Evolutionary conservation across 2,329 filamentous ascomycete species (phyloP).

Genomic region (Cladophialophora bantiana): DNA sequence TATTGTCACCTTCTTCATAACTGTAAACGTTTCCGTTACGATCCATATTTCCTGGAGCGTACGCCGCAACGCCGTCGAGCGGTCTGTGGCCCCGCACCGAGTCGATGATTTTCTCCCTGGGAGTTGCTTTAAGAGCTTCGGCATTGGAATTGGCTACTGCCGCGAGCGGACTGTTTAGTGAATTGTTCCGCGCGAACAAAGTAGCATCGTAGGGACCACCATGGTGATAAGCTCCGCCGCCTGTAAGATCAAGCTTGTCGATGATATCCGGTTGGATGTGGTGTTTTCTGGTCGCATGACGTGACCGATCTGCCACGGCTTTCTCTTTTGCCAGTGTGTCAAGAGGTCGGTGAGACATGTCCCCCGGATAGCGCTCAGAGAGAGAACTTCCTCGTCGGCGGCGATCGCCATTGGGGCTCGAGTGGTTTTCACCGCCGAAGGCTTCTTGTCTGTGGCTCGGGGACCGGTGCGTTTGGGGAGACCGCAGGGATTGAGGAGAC

Average conservation of each 20-base stretch:
- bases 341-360: conserved; percentile 38
- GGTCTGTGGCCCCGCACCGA: conserved; percentile 76
- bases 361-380: conserved; percentile 37
- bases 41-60: conserved; percentile 77
- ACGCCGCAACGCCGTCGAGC: conserved; percentile 76
- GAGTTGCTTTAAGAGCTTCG: conserved; percentile 81
- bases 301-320: conserved; percentile 59
- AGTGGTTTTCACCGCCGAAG: conserved; percentile 14
- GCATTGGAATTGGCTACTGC: conserved; percentile 76
- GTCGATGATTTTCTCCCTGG: conserved; percentile 77
- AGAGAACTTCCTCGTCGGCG: conserved; percentile 56
- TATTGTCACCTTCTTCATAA: conserved; percentile 85
- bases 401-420: conserved; percentile 17
- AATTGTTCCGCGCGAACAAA: conserved; percentile 73
- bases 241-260: conserved; percentile 72
- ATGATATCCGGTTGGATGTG: conserved; percentile 77
- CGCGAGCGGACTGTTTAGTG: conserved; percentile 70
- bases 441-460: conserved; percentile 36
- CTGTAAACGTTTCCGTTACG: conserved; percentile 72
- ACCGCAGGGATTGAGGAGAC: conserved; percentile 48
- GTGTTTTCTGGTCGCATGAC: conserved; percentile 70
- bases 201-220: conserved; percentile 90
- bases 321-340: conserved; percentile 39
- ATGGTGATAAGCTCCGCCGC: conserved; percentile 67
- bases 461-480: conserved; percentile 32